Evolutionary conservation across 495 filamentous ascomycete genomes (phyloP), one percentile per base, ranked within the genome.

Genomic region (Aspergillus sclerotiicarbonarius): DNA sequence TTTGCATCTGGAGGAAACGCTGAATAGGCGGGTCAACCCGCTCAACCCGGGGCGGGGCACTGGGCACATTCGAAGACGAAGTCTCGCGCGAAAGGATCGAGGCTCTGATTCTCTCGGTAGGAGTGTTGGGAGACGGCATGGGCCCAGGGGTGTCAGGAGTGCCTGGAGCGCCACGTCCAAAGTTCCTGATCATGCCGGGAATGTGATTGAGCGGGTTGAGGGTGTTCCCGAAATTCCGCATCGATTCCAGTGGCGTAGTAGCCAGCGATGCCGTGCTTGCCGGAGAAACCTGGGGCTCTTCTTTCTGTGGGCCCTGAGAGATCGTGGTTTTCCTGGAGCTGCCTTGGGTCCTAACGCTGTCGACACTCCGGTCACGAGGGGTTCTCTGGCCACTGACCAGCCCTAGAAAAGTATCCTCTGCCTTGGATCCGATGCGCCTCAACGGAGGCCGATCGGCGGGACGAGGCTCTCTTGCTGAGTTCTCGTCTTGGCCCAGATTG

Each of bases 191-290:
- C 73, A 92, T 86, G 18, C 87, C 82, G 8, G 78, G 78, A 32
- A 96, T 82, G 49, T 90, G 82, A 45, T 87, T 91, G 61, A 97
- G 84, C 0, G 92, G 92, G 60, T 96, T 96, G 12, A 96, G 74
- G 3, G 88, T 86, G 64, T 82, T 94, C 19, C 90, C 87, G 32
- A 96, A 82, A 61, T 84, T 90, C n/a, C 89, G 83, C 82, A 95
- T 85, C 1, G 87, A 90, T 61, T 94, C 91, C 1, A 93, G 80
- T 4, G 90, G 87, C 15, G 82, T 79, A 20, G 73, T 67, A 3
- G 71, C 64, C 12, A 69, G 59, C n/a, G 74, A 60, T 4, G 71
- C 53, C 15, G 65, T 59, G 13, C 61, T 46, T 30, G 71, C 62
- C 19, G 54, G 55, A 25, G 74, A 57, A 1, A 57, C 56, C 45